Evolutionary conservation across 306 rosid species (phyloP).

Genomic region (Castanea sativa): DNA sequence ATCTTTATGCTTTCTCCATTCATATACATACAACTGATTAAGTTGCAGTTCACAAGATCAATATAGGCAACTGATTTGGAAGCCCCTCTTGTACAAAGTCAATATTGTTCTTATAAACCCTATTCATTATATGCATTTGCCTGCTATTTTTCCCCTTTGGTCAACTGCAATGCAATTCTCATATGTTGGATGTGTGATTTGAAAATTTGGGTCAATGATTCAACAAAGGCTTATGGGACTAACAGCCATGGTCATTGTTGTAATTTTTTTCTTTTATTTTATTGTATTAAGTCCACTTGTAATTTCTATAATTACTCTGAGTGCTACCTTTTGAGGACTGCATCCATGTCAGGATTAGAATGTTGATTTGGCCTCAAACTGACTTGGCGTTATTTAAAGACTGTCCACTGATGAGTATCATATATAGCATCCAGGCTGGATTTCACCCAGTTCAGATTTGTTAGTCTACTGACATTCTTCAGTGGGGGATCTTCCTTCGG

Average conservation of each 20-base stretch:
- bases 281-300: neutral
- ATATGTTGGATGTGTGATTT: neutral
- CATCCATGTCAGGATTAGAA: neutral
- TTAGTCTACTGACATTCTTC: conserved; percentile 21
- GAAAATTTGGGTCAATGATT: neutral
- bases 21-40: neutral
- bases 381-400: neutral
- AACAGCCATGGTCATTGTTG: neutral
- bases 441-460: neutral
- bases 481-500: neutral
- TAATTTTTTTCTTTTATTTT: neutral
- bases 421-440: neutral
- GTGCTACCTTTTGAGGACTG: neutral
- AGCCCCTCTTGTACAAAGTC: neutral
- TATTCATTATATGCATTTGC: neutral
- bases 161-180: neutral
- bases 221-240: neutral
- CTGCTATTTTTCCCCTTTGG: neutral
- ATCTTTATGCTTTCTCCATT: neutral
- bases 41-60: neutral
- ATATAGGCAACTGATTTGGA: neutral
- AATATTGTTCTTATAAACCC: neutral
- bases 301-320: neutral
- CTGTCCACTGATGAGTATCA: neutral
- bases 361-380: neutral